phyloP scores from a whole-genome alignment of 2,329 filamentous ascomycete genomes.

The Aspergillus terreus region DNA sequence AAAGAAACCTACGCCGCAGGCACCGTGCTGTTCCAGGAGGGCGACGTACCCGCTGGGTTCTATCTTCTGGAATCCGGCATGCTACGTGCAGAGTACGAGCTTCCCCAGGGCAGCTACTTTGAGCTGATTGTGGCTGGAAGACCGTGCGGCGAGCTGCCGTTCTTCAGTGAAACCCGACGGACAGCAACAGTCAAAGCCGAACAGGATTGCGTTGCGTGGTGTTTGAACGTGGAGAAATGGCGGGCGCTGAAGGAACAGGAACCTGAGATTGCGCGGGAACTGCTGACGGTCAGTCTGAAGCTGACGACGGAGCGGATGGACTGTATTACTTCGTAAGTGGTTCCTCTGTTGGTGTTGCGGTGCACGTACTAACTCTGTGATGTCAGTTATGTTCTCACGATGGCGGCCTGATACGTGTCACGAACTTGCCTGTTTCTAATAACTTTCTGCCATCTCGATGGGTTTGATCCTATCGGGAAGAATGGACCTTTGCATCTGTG shows the following conservation, averaged over 20 bases:
- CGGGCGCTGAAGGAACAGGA: conserved; percentile 66
- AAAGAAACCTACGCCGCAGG: conserved; percentile 65
- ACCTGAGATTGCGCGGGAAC: conserved; percentile 73
- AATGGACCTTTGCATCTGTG: neutral
- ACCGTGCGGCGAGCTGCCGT: conserved; percentile 92
- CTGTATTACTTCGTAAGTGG: conserved; percentile 57
- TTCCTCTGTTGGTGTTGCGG: conserved; percentile 1
- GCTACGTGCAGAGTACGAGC: conserved; percentile 81
- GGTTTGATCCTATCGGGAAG: neutral
- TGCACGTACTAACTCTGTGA: neutral
- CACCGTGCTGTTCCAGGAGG: conserved; percentile 71
- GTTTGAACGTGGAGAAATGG: conserved; percentile 71
- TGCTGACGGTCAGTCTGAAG: conserved; percentile 85
- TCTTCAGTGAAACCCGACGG: conserved; percentile 85
- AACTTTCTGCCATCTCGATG: neutral
- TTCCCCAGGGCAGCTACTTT: conserved; percentile 82
- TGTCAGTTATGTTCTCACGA: conserved; percentile 30
- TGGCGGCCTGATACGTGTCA: conserved; percentile 23
- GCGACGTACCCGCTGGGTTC: conserved; percentile 75
- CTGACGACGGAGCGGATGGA: conserved; percentile 91
- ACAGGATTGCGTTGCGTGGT: conserved; percentile 76
- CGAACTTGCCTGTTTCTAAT: neutral
- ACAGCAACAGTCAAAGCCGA: conserved; percentile 86
- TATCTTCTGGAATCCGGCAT: conserved; percentile 89
- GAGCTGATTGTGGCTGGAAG: conserved; percentile 93